Base-by-base conservation (phyloP, 2,329 filamentous ascomycete genomes). In the Coniella vitis region DNA sequence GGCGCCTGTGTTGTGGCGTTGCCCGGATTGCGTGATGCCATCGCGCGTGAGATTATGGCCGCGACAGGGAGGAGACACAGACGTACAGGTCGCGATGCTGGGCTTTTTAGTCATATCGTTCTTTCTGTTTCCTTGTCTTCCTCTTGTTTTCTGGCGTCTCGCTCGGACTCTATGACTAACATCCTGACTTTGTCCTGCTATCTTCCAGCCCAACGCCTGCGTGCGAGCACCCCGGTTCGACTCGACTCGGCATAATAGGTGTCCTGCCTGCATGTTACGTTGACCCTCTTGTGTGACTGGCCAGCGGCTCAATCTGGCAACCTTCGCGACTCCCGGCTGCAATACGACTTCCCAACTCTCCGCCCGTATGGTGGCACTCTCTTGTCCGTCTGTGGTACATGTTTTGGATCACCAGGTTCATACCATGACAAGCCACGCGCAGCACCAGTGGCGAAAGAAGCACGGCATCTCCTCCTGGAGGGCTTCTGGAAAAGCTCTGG, bases 361-460 rank as follows among this genome's bases (percentile, higher is more conserved):
- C 25, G 3, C 38, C 35, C 16, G 29, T 17, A 16, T 36, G 29
- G 41, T n/a, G 36, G 40, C 35, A 38, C 8, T 17, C 13, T n/a
- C 13, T 10, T 7, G 22, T n/a, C n/a, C n/a, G n/a, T n/a, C 44
- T 16, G 29, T 29, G 34, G 38, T 20, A 7, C 17, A 39, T 21
- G 36, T 4, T 16, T n/a, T 19, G 14, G 16, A 19, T 20, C 37
- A 20, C 19, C n/a, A 19, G 4, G 9, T 5, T 13, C 16, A 17
- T 16, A n/a, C 29, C 25, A 9, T 14, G 21, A 12, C n/a, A 12
- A 25, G 29, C 29, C 1, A 46, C 36, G 38, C 35, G 49, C 47
- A 49, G 51, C 43, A 44, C 39, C 25, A 45, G 51, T 53, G 51
- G 51, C 51, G 47, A 50, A 47, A 50, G 51, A 53, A 53, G 14